phyloP scores from a whole-genome alignment of 768 basidiomycete species.

The Baorangia bicolor region DNA sequence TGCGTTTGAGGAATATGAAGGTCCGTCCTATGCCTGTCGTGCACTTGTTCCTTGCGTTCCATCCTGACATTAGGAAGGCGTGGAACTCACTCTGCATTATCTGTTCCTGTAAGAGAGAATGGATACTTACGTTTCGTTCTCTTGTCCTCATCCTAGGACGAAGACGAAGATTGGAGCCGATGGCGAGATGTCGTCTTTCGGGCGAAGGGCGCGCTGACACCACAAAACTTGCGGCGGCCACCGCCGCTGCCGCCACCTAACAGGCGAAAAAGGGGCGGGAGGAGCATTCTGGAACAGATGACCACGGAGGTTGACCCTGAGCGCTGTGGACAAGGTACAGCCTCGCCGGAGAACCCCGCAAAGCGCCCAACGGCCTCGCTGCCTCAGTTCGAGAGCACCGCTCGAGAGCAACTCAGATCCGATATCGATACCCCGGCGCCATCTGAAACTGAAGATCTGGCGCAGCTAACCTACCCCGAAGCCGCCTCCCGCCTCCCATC shows the following conservation, averaged over 20 bases:
- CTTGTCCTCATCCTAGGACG: constrained; percentile 49
- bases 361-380: neutral
- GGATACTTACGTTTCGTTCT: constrained; percentile 3
- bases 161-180: constrained; percentile 85
- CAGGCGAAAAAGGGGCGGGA: constrained; percentile 56
- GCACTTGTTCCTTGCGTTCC: neutral
- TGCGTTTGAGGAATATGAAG: constrained; percentile 78
- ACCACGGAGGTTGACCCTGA: neutral
- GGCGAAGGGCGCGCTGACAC: constrained; percentile 58
- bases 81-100: neutral
- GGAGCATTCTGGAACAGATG: constrained; percentile 10
- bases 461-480: constrained; percentile 47
- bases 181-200: constrained; percentile 86
- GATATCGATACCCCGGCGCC: neutral
- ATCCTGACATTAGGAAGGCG: neutral
- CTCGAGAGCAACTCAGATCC: neutral
- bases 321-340: neutral
- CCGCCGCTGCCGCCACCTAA: constrained; percentile 60
- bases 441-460: neutral
- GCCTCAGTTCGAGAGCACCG: neutral
- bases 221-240: constrained; percentile 25
- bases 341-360: neutral
- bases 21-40: constrained; percentile 35
- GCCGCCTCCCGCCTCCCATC: constrained; percentile 39
- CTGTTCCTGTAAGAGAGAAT: neutral